Evolutionary conservation across 2,329 filamentous ascomycete genomes (phyloP), one percentile per base, ranked within the genome.

Genomic region (Fusarium goolgardi): DNA sequence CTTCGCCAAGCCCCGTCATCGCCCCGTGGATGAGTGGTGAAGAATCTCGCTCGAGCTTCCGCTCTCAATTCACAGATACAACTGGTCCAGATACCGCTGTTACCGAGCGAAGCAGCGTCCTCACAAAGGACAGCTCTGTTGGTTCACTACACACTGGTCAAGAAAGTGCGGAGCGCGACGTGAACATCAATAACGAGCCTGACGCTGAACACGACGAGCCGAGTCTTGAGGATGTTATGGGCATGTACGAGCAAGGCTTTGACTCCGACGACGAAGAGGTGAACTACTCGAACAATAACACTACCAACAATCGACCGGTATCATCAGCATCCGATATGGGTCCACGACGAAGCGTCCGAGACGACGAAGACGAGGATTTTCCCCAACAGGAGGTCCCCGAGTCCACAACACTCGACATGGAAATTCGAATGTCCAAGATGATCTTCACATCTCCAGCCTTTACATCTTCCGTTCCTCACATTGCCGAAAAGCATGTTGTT

Each of bases 31-130:
- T 85, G 65, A 79, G 79, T 60, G 82, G 80, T 55, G 85, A 86
- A 58, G 85, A 86, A 74, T 78, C 83, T 32, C 82, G 86, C 35
- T 85, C 84, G 1, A 88, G 85, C 76, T 85, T 83, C 71, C 83
- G 85, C 56, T 87, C 86, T 16, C 85, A 88, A 64, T 76, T 84
- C 52, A 85, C 85, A 20, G 76, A 81, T 35, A 87, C 85, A 5
- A 85, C 85, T 7, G 80, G 81, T 27, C 85, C 84, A 32, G 94
- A 90, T 25, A 86, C 85, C 4, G 70, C 78, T 7, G 88, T 90
- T n/a, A 96, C 93, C 2, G 92, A 95, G 75, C 86, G 92, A 64
- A 96, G 92, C 77, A 97, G 94, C 75, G 84, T 96, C 50, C 78
- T 90, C 67, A 96, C 93, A 5, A 93, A 92, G 71, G 88, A 88